A percentile compares a stretch with the other conserved stretches of the same genome.
phyloP scores from a whole-genome alignment of 2,329 filamentous ascomycete genomes.

The Aureobasidium lini region DNA sequence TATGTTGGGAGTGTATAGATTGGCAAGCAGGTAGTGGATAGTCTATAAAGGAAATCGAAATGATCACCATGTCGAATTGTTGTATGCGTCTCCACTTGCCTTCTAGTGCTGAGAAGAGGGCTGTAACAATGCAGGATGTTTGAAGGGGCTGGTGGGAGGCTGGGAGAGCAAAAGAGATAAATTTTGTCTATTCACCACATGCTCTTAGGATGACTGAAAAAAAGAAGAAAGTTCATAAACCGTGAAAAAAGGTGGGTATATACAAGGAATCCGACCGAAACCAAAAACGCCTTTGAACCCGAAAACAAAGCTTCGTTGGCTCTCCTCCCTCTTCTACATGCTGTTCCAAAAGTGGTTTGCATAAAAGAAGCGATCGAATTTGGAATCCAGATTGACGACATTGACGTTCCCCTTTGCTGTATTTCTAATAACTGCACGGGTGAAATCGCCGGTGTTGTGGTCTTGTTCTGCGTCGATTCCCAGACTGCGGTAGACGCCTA shows the following conservation, averaged over 20 bases:
- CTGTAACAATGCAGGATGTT: too few species aligned
- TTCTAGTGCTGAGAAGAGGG: too few species aligned
- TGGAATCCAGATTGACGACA: conserved; percentile 87
- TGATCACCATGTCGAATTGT: too few species aligned
- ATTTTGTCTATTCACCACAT: too few species aligned
- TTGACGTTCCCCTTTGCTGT: conserved; percentile 84
- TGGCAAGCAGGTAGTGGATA: neutral
- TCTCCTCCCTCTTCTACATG: conserved; percentile 43
- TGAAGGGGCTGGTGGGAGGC: too few species aligned
- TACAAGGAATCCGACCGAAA: too few species aligned
- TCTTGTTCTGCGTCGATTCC: conserved; percentile 87
- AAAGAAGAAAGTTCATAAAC: too few species aligned
- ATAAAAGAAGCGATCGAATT: conserved; percentile 86
- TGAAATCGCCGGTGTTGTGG: conserved; percentile 65
- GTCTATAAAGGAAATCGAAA: too few species aligned
- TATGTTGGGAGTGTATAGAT: neutral
- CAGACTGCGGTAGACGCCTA: conserved; percentile 85
- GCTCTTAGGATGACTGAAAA: too few species aligned
- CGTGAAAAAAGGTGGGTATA: too few species aligned
- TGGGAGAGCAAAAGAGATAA: too few species aligned
- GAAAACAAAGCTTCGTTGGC: neutral
- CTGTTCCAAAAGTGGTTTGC: conserved; percentile 95
- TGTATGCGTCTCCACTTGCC: too few species aligned
- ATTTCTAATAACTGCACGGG: conserved; percentile 77
- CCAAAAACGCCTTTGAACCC: neutral